Evolutionary conservation across 176 grass and related monocot species (phyloP), one percentile per base, ranked within the genome.

Genomic region (Lolium multiflorum): DNA sequence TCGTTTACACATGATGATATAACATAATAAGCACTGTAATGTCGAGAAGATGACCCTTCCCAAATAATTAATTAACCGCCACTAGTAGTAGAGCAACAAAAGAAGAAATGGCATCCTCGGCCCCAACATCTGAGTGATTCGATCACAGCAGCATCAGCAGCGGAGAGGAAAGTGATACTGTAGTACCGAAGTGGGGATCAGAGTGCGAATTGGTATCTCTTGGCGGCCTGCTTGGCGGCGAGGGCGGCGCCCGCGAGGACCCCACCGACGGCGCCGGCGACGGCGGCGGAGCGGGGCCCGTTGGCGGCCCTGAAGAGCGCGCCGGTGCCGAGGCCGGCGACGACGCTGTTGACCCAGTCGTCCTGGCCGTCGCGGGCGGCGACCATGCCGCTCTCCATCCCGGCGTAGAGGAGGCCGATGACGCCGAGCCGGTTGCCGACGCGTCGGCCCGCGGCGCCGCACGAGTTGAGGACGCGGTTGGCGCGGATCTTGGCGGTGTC

Each of bases 331-430:
- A 98, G 93, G 1, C 96, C 96, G 0, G 96, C 90, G 11, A 67
- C 31, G 31, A 98, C 92, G 89, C 90, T 98, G 85, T 98, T 98
- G 77, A 96, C 71, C 96, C 96, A 96, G 79, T 98, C 96, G 83
- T 96, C 96, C 43, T 68, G 77, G 81, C 92, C 87, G 48, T 94
- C 91, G 15, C 66, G 46, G n/a, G 93, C 90, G 14, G 93, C 76
- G 50, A 96, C 96, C 96, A 98, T 98, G 80, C 78, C 88, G 79
- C 96, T 98, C 90, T 98, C 96, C 62, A 98, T 90, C 8, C 93
- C 96, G 13, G 96, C 96, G 78, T 96, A 98, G 87, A 98, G 89
- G 52, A 96, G 83, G 17, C 91, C 93, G 61, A 96, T 89, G 75
- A 94, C 82, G 70, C 93, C 96, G 31, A 95, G 57, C 20, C 85